phyloP scores from a whole-genome alignment of 2,329 filamentous ascomycete genomes.

The Paecilomyces sp. region DNA sequence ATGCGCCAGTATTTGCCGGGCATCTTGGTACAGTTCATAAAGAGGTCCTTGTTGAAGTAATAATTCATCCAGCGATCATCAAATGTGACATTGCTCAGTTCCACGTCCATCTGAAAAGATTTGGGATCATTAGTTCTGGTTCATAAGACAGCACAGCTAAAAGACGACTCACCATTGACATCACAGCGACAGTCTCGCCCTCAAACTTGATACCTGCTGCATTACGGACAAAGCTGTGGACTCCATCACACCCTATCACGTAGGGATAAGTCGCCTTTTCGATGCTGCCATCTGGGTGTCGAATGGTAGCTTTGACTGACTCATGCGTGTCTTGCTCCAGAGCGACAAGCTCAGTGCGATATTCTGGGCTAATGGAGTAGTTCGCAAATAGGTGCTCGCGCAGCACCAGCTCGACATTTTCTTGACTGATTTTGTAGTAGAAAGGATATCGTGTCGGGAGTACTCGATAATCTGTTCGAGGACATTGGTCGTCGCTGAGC shows the following conservation, averaged over 20 bases:
- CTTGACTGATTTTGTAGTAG: conserved; percentile 1
- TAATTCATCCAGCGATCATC: conserved; percentile 1
- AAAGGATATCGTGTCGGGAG: neutral
- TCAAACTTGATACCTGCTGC: neutral
- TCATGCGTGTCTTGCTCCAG: neutral
- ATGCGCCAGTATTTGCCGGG: conserved; percentile 1
- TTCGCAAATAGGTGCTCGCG: neutral
- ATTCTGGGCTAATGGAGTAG: neutral
- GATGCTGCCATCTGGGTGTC: neutral
- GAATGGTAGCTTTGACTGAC: neutral
- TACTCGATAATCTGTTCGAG: neutral
- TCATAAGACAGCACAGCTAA: neutral
- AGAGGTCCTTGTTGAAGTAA: conserved; percentile 1
- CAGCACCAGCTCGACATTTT: neutral
- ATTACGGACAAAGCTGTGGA: neutral
- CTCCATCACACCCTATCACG: neutral
- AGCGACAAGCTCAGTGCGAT: neutral
- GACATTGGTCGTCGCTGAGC: neutral
- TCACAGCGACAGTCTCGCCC: neutral
- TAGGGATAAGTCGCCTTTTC: neutral
- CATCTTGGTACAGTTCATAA: conserved; percentile 2
- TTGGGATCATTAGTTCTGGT: neutral
- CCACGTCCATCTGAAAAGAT: neutral
- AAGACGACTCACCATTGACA: neutral
- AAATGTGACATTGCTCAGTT: neutral